phyloP scores from a whole-genome alignment of 768 basidiomycete species.

The Terana coerulea region DNA sequence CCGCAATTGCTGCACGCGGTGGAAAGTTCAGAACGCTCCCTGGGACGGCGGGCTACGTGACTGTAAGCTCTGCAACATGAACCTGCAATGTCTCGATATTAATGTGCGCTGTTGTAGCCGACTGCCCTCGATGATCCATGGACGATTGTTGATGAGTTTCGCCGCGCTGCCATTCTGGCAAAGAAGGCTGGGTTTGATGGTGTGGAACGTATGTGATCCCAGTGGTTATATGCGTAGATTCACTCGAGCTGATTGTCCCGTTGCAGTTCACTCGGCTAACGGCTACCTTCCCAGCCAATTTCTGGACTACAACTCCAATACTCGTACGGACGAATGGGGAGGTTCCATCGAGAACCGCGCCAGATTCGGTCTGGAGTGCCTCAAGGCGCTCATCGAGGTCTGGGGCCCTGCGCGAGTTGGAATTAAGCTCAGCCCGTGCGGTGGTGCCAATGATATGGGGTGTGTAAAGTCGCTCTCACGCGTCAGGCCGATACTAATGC shows the following conservation, averaged over 20 bases:
- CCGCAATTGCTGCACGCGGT: conserved; percentile 2
- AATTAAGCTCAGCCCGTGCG: conserved; percentile 7
- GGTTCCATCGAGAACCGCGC: conserved; percentile 44
- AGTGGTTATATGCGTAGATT: no score
- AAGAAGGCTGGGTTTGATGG: conserved; percentile 42
- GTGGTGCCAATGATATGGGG: conserved; percentile 1
- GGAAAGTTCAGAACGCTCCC: conserved; percentile 2
- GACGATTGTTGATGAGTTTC: not conserved
- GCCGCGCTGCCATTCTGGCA: conserved; percentile 22
- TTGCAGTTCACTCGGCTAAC: conserved; percentile 22
- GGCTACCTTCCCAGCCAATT: conserved; percentile 38
- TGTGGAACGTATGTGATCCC: conserved; percentile 26
- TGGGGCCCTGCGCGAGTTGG: conserved; percentile 32
- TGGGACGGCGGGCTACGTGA: not conserved
- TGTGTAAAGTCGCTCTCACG: not conserved
- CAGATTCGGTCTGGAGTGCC: conserved; percentile 42
- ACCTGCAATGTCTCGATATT: not conserved
- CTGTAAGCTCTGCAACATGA: not conserved
- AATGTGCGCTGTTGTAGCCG: not conserved
- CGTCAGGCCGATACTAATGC: not conserved
- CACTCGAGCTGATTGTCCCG: no score
- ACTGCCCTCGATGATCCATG: not conserved
- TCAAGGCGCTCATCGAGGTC: conserved; percentile 37
- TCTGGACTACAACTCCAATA: conserved; percentile 33
- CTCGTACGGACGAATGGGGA: conserved; percentile 45